A percentile compares a stretch with the other conserved stretches of the same genome.
Evolutionary conservation across 345 rosid species (phyloP).

Genomic region (Eucalyptus tenuipes): DNA sequence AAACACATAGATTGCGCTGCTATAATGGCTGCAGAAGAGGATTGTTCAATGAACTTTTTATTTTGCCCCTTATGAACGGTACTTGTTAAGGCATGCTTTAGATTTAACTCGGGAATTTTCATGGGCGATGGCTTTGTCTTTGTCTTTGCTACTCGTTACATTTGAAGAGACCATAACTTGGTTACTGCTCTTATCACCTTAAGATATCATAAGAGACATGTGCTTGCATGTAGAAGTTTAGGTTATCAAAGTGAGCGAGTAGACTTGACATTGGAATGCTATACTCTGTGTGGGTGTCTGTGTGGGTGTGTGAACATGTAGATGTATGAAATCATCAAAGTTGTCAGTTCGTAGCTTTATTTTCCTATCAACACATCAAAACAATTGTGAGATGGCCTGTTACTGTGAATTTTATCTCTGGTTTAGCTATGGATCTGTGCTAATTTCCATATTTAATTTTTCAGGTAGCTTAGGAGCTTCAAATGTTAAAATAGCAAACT

Average conservation of each 20-base stretch:
- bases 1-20: background rate
- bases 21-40: background rate
- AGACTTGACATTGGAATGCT: background rate
- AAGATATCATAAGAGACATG: background rate
- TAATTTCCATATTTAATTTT: background rate
- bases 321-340: background rate
- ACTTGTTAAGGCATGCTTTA: background rate
- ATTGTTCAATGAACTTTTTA: background rate
- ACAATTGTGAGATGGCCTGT: background rate
- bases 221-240: background rate
- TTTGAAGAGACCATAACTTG: background rate
- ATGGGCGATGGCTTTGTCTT: background rate
- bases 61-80: background rate
- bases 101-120: background rate
- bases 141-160: background rate
- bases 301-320: background rate
- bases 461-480: slow-evolving; percentile 33
- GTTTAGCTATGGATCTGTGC: background rate
- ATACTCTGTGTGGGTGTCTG: background rate
- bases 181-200: background rate
- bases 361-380: background rate
- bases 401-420: background rate
- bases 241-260: background rate
- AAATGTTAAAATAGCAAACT: slow-evolving; percentile 3
- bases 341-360: background rate